Evolutionary conservation across 805 yeast genomes (phyloP), one percentile per base, ranked within the genome.

Genomic region (Debaryomyces maramus): DNA sequence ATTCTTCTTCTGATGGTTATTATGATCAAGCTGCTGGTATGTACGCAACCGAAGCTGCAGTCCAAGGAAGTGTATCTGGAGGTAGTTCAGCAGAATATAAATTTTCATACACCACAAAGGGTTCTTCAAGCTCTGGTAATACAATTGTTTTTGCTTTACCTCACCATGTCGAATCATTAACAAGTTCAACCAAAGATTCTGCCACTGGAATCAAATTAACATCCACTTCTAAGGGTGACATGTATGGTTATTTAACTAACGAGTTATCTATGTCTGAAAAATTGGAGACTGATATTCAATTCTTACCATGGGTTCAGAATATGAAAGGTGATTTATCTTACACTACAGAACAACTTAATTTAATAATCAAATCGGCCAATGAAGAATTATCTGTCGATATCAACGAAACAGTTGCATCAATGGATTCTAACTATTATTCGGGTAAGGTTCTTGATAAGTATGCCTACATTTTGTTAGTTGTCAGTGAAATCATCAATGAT

Each of bases 21-120:
- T 81, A 81, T 53, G 90, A 83, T 56, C 49, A 64, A 31, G 79
- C 85, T 15, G 90, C 93, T 29, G 95, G 95, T 29, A 65, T 72
- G 48, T 85, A 82, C 53, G 78, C 76, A 3, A 71, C 73, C 2
- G 70, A 68, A 23, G 81, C 81, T 14, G 41, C 53, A 3, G 52
- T 82, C 15, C 49, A 53, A 15, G 87, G 85, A 39, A 56, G 72
- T 17, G 70, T 67, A 4, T 48, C 72, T 11, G 63, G 67, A 18
- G 79, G 80, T 13, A 43, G 61, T 3, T 46, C 64, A 18, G 83
- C 81, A 8, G 54, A 61, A 13, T 82, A 80, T 55, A 50, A 64
- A 27, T 71, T 80, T 51, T 52, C 51, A 4, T 83, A 79, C 58
- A 47, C 57, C n/a, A 73, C 78, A 15, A 50, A 49, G 21, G 88